phyloP scores from a whole-genome alignment of 1,139 yeast genomes.

The Casaregolazyma lundiana region DNA sequence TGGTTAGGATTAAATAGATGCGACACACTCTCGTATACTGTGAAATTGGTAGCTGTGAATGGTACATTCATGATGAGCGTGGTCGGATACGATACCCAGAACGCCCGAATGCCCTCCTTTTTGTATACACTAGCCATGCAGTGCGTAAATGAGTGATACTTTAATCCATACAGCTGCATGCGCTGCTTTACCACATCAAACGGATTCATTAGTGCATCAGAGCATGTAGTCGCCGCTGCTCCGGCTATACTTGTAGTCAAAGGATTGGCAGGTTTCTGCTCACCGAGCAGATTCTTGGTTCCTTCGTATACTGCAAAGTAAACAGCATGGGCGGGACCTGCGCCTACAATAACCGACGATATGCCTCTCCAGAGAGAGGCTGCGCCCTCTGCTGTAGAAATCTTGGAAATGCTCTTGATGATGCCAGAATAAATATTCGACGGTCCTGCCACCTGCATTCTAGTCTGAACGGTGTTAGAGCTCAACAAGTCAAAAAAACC shows the following conservation, averaged over 20 bases:
- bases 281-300: slow-evolving; percentile 56
- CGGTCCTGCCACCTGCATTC: slow-evolving; percentile 74
- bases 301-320: slow-evolving; percentile 95
- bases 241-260: slow-evolving; percentile 20
- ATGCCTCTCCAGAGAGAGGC: slow-evolving; percentile 92
- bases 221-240: slow-evolving; percentile 87
- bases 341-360: slow-evolving; percentile 87
- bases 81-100: slow-evolving; percentile 91
- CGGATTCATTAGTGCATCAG: slow-evolving; percentile 97
- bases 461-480: slow-evolving; percentile 40
- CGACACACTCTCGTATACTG: slow-evolving; percentile 82
- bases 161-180: slow-evolving; percentile 49
- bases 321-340: slow-evolving; percentile 99
- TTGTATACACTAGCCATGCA: slow-evolving; percentile 50
- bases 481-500: background rate
- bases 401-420: slow-evolving; percentile 62
- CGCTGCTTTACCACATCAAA: slow-evolving; percentile 93
- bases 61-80: slow-evolving; percentile 92
- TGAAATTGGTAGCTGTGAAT: slow-evolving; percentile 91
- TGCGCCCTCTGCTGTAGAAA: slow-evolving; percentile 87
- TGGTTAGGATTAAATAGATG: slow-evolving; percentile 73
- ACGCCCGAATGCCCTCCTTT: slow-evolving; percentile 76
- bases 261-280: slow-evolving; percentile 42
- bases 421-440: slow-evolving; percentile 43
- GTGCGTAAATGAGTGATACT: slow-evolving; percentile 32